A percentile compares a stretch with the other conserved stretches of the same genome.
Evolutionary conservation across 2,329 filamentous ascomycete species (phyloP).

Genomic region (Huntiella bhutanensis): DNA sequence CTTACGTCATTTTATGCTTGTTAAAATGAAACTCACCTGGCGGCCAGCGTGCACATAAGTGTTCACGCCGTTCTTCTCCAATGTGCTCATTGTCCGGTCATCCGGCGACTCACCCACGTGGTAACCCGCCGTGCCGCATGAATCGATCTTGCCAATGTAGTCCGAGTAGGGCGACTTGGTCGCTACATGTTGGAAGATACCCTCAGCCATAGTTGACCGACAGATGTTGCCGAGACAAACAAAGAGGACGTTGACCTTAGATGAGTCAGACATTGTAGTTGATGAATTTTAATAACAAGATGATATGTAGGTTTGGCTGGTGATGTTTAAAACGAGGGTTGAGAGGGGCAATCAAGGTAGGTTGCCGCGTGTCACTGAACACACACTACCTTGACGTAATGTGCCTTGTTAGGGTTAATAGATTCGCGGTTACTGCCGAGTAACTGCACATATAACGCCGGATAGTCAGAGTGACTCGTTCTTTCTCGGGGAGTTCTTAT

Average conservation of each 20-base stretch:
- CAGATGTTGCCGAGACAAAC: constrained; percentile 97
- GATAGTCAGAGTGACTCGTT: no score
- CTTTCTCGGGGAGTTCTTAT: no score
- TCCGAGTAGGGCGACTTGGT: constrained; percentile 37
- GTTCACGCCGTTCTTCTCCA: constrained; percentile 54
- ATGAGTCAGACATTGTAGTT: no score
- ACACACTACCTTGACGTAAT: background rate
- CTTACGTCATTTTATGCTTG: background rate
- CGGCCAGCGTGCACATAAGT: constrained; percentile 62
- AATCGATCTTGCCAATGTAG: constrained; percentile 55
- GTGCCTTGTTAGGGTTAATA: no score
- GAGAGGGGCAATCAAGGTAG: no score
- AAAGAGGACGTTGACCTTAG: constrained; percentile 56
- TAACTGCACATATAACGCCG: no score
- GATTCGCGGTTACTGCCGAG: no score
- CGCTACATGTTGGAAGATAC: constrained; percentile 60
- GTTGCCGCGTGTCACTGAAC: background rate
- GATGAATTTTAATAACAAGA: no score
- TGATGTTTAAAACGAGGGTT: no score
- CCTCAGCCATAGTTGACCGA: constrained; percentile 86
- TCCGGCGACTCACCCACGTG: constrained; percentile 64
- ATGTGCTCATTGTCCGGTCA: constrained; percentile 55
- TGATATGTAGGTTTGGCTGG: no score
- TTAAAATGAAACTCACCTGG: constrained; percentile 32
- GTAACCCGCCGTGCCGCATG: constrained; percentile 76